phyloP scores from a whole-genome alignment of 2,329 filamentous ascomycete genomes.

The Colletotrichum liriopes region DNA sequence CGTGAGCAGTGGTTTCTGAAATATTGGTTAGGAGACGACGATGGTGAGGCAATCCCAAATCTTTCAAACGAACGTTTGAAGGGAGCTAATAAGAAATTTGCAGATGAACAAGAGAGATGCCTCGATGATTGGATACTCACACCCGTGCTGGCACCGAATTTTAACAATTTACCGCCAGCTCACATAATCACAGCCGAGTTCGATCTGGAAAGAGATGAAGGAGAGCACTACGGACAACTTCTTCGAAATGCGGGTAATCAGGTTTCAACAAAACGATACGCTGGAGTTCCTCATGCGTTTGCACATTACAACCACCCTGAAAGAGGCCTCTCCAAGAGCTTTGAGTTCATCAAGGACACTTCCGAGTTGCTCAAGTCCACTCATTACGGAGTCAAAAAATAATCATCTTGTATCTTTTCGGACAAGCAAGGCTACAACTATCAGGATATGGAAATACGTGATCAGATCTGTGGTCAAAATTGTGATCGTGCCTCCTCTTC shows the following conservation, averaged over 20 bases:
- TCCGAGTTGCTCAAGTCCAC: neutral
- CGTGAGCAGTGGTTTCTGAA: slow-evolving; percentile 53
- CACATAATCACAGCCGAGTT: slow-evolving; percentile 55
- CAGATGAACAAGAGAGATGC: slow-evolving; percentile 21
- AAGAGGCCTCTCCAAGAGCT: slow-evolving; percentile 47
- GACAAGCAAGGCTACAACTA: neutral
- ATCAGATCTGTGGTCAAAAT: no score
- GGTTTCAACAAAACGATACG: slow-evolving; percentile 49
- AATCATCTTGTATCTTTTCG: rapidly evolving
- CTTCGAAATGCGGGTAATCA: slow-evolving; percentile 46
- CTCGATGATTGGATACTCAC: slow-evolving; percentile 25
- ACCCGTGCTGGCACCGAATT: slow-evolving; percentile 48
- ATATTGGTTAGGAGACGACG: slow-evolving; percentile 50
- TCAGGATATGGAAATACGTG: no score
- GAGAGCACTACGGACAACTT: slow-evolving; percentile 48
- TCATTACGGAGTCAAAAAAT: neutral
- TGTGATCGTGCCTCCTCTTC: no score
- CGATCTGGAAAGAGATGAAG: slow-evolving; percentile 54
- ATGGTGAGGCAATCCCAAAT: slow-evolving; percentile 41
- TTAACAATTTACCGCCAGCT: slow-evolving; percentile 48
- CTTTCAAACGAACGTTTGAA: no score
- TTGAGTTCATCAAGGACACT: slow-evolving; percentile 49
- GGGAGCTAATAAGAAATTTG: neutral
- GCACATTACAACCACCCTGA: slow-evolving; percentile 50
- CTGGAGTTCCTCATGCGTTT: slow-evolving; percentile 50